A percentile compares a stretch with the other conserved stretches of the same genome.
Conservation (phyloP, 2,329 filamentous ascomycete species). For the Sphaceloma murrayae region DNA sequence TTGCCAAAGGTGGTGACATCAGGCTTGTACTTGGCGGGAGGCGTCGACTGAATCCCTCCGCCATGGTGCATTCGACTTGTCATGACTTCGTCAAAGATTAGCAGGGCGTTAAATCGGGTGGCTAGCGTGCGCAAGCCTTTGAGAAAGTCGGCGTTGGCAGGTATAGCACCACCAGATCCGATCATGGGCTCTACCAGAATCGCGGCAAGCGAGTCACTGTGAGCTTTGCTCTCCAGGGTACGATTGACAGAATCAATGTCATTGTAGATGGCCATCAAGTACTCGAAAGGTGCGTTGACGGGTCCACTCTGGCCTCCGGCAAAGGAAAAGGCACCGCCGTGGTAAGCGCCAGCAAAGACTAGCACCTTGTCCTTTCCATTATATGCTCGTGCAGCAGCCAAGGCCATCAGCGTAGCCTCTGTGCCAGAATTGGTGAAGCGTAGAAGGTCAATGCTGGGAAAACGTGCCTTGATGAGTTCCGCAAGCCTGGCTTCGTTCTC, state of each 20-base stretch:
- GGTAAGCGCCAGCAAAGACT: constrained; percentile 45
- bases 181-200: constrained; percentile 60
- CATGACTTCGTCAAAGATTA: constrained; percentile 65
- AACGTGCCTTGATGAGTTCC: constrained; percentile 43
- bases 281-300: constrained; percentile 42
- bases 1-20: constrained; percentile 59
- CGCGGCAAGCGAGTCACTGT: constrained; percentile 46
- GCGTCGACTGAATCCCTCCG: constrained; percentile 36
- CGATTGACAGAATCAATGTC: constrained; percentile 41
- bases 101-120: constrained; percentile 43
- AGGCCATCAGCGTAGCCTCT: constrained; percentile 53
- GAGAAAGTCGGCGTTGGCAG: constrained; percentile 45
- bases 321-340: constrained; percentile 43
- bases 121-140: constrained; percentile 41
- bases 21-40: constrained; percentile 39
- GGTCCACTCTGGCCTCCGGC: constrained; percentile 29
- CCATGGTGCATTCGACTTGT: constrained; percentile 49
- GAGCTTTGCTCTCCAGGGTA: constrained; percentile 17
- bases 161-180: constrained; percentile 51
- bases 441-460: constrained; percentile 44
- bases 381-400: constrained; percentile 45
- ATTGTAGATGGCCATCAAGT: constrained; percentile 54
- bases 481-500: constrained; percentile 45
- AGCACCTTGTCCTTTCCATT: constrained; percentile 40
- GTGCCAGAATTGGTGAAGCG: constrained; percentile 59